Base-by-base conservation (phyloP, 2,329 filamentous ascomycete genomes). In the Colletotrichum musicola region DNA sequence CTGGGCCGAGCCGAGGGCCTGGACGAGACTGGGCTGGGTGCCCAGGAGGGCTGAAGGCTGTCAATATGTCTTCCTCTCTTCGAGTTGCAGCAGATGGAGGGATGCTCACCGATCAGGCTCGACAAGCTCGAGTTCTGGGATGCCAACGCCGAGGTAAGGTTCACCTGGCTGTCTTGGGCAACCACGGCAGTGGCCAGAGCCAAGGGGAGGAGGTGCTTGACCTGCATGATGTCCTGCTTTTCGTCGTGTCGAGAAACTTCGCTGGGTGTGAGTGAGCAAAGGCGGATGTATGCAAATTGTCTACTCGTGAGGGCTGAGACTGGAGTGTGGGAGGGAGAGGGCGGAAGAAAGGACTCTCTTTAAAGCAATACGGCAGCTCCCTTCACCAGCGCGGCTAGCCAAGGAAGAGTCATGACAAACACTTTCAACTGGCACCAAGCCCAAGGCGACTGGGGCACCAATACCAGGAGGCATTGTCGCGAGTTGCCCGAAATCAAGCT, bases 51-150 rank as follows among this genome's bases (percentile, higher is more conserved):
- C 75, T 77, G 13, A 6, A 2, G 13, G 50, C 59, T 25, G 27
- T 67, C 13, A 58, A 22, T 30, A 40, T 12, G 12, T 22, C 20
- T 35, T 10, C 30, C 7, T 35, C 22, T 18, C 27, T 7, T 20
- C 12, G 6, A 4, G 12, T 40, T 10, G 5, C 9, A 27, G 38
- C 27, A 9, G 13, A 20, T 18, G 9, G n/a, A 42, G 16, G 20
- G 20, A 40, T 13, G 3, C 62, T 50, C 72, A 77, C 75, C 49
- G 1, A 46, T 71, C 7, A 77, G 72, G 10, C 58, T 49, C 4
- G 75, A 77, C 44, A 77, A 71, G 27, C 72, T 77, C 14, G 72
- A 70, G 53, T 77, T 77, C 62, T 77, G 64, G 16, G 74, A 72
- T 1, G 44, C 66, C 6, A 77, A 61, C 27, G 72, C 74, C 27